phyloP scores from a whole-genome alignment of 2,329 filamentous ascomycete genomes.

The Capronia americana region DNA sequence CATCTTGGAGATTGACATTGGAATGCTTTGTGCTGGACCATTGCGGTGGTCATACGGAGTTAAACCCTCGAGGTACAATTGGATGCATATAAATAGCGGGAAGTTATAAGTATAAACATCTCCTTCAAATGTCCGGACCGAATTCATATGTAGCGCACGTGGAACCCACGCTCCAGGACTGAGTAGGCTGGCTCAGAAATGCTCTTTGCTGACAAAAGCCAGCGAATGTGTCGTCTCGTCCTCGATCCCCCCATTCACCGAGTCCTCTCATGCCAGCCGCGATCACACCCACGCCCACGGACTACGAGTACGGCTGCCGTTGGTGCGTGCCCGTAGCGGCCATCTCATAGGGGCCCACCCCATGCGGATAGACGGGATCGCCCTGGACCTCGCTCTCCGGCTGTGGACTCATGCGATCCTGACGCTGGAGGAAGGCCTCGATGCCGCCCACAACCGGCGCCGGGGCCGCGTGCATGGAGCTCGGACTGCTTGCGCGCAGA shows the following conservation, averaged over 20 bases:
- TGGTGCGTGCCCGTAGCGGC: slow-evolving; percentile 14
- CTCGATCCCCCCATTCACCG: neutral
- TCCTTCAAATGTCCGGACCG: neutral
- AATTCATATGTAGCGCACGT: neutral
- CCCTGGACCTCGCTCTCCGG: slow-evolving; percentile 20
- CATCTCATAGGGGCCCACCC: slow-evolving; percentile 13
- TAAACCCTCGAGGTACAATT: neutral
- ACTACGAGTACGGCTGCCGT: neutral
- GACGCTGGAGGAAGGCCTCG: slow-evolving; percentile 25
- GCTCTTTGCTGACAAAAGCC: neutral
- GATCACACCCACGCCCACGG: neutral
- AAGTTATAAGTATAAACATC: neutral
- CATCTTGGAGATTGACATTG: neutral
- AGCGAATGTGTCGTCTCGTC: neutral
- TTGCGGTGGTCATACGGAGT: neutral
- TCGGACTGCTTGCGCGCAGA: slow-evolving; percentile 23
- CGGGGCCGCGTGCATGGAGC: slow-evolving; percentile 10
- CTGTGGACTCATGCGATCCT: slow-evolving; percentile 22
- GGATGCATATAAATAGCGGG: neutral
- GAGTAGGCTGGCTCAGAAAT: neutral
- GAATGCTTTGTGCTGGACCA: neutral
- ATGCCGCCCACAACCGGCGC: slow-evolving; percentile 15
- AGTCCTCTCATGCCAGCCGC: neutral
- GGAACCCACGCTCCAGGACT: neutral
- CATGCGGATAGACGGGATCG: neutral